phyloP scores from a whole-genome alignment of 495 filamentous ascomycete genomes.

The Penicillium chermesinum region DNA sequence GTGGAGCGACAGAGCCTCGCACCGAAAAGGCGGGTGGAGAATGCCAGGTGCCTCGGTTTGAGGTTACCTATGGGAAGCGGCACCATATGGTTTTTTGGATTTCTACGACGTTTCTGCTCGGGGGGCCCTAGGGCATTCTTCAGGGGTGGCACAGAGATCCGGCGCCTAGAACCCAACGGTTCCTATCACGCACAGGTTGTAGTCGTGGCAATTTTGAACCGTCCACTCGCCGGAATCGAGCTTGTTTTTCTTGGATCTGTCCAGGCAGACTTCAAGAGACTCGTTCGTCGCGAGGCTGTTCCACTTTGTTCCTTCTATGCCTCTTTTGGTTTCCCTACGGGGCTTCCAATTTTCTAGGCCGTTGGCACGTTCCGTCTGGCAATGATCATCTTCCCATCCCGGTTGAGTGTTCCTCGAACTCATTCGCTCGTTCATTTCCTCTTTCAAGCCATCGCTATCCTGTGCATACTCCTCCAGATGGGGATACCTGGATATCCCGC shows the following conservation, averaged over 20 bases:
- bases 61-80: constrained; percentile 26
- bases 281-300: constrained; percentile 44
- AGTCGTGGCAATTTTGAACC: constrained; percentile 17
- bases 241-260: constrained; percentile 20
- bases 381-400: constrained; percentile 21
- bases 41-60: constrained; percentile 28
- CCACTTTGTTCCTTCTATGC: constrained; percentile 25
- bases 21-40: constrained; percentile 35
- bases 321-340: constrained; percentile 18
- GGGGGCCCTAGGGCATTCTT: constrained; percentile 22
- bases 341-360: constrained; percentile 26
- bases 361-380: constrained; percentile 39
- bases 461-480: constrained; percentile 39
- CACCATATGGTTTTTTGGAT: constrained; percentile 8
- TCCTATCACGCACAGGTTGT: constrained; percentile 38
- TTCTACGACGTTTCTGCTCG: constrained; percentile 10
- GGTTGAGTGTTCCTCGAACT: constrained; percentile 21
- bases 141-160: constrained; percentile 21
- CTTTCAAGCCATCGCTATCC: constrained; percentile 27
- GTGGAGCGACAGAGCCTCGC: constrained; percentile 14
- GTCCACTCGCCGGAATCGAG: constrained; percentile 51
- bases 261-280: constrained; percentile 23
- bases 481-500: constrained; percentile 38
- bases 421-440: constrained; percentile 12
- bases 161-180: constrained; percentile 36